Conservation (phyloP, 108 stramenopile genomes). For the Nitzschia sp. region DNA sequence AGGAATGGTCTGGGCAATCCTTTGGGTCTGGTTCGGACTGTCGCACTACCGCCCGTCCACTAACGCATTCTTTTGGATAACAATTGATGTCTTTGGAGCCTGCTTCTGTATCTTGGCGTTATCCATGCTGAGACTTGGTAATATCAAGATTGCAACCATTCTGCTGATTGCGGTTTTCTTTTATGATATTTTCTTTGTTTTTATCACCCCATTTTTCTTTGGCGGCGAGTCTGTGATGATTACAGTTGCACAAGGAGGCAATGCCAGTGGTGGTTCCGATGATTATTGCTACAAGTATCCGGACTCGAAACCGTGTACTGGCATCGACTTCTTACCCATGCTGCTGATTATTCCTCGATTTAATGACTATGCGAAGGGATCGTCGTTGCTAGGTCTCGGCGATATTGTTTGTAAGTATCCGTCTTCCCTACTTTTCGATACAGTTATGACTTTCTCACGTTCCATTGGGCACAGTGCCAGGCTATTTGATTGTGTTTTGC, state of each 20-base stretch:
- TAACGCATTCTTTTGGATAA: slow-evolving; percentile 64
- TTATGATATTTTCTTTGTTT: slow-evolving; percentile 93
- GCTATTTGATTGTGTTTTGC: slow-evolving; percentile 72
- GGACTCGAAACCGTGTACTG: slow-evolving; percentile 45
- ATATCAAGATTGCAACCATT: slow-evolving; percentile 73
- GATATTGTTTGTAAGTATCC: slow-evolving; percentile 73
- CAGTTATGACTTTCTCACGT: background rate
- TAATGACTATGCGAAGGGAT: slow-evolving; percentile 73
- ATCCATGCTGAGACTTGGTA: slow-evolving; percentile 61
- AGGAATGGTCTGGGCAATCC: slow-evolving; percentile 21
- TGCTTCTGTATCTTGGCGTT: slow-evolving; percentile 78
- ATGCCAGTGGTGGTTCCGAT: slow-evolving; percentile 41
- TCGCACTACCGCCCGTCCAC: slow-evolving; percentile 29
- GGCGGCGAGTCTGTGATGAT: slow-evolving; percentile 77
- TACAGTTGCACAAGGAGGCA: slow-evolving; percentile 66
- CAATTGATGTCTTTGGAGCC: slow-evolving; percentile 77
- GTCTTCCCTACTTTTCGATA: background rate
- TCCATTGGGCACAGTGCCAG: slow-evolving; percentile 49
- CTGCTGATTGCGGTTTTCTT: slow-evolving; percentile 79
- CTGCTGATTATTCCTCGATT: slow-evolving; percentile 76
- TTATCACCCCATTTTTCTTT: slow-evolving; percentile 72
- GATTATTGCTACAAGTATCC: slow-evolving; percentile 64
- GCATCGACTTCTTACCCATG: slow-evolving; percentile 76
- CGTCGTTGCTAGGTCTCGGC: slow-evolving; percentile 81
- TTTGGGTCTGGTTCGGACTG: slow-evolving; percentile 40